Evolutionary conservation across 1,284 basidiomycete species (phyloP), one percentile per base, ranked within the genome.

Genomic region (Tylopilus sp.): DNA sequence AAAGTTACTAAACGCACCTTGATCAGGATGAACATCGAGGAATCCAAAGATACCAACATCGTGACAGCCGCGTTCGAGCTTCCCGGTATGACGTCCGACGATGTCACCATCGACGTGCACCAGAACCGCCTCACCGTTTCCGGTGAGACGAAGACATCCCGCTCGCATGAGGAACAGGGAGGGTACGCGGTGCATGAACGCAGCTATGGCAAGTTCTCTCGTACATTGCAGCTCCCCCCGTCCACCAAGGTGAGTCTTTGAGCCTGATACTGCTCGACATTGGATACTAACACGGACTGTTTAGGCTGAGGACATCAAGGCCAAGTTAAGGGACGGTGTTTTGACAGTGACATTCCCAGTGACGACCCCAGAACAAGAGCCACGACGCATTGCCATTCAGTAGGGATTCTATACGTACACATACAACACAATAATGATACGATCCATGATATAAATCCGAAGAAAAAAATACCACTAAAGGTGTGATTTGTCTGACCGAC

Each of bases 31-130:
- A 79, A 79, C 59, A 65, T 78, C 16, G 68, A 75, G 59, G 81
- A 83, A 64, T 72, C 81, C 59, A 63, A 71, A 10, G 75, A 81
- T 19, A 58, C 70, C 41, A 82, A 83, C 61, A 69, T 69, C 19
- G 76, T 84, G 36, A 81, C 77, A 6, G 81, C 80, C 19, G 73
- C 79, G 0, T 80, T 86, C 67, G 83, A 86, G 70, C 72, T 86
- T 6, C 84, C 85, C 1, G 84, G 84, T 7, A 55, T 84, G 51
- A 77, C 74, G 36, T 81, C 83, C 47, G 80, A 84, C 41, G 74
- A 81, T 60, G 71, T 85, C 26, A 60, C 75, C 39, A 79, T 86
- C 63, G 76, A 81, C 32, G 66, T 84, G 8, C 77, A 81, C 56
- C 77, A 81, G 57, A 74, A 79, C 38, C 72, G 73, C 38, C 77